phyloP scores from a whole-genome alignment of 148 eudicot genomes.

The Agrostemma githago region DNA sequence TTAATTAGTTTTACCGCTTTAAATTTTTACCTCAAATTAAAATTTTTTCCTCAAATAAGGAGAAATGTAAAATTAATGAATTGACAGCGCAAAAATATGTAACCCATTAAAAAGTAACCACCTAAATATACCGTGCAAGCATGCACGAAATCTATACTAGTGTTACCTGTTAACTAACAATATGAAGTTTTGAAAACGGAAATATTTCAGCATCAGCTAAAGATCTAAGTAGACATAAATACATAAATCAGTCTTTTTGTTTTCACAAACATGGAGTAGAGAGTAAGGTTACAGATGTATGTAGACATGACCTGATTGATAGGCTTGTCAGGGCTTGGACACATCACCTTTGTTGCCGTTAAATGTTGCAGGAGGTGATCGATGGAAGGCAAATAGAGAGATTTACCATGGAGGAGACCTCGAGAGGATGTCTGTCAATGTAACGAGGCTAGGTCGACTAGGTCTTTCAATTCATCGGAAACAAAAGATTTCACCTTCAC shows the following conservation, averaged over 20 bases:
- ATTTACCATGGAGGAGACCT: neutral
- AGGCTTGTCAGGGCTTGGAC: neutral
- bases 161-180: too few relatives aligned
- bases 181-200: too few relatives aligned
- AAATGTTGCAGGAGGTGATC: neutral
- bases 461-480: conserved; percentile 45
- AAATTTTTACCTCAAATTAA: too few relatives aligned
- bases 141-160: too few relatives aligned
- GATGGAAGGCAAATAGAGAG: neutral
- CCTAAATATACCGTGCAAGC: too few relatives aligned
- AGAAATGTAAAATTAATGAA: too few relatives aligned
- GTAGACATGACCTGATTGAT: neutral
- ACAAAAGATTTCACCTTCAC: conserved; percentile 73
- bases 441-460: conserved; percentile 46
- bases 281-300: conserved; percentile 2
- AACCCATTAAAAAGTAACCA: too few relatives aligned
- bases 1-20: too few relatives aligned
- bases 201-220: too few relatives aligned
- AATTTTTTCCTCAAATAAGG: too few relatives aligned
- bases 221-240: neutral
- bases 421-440: conserved; percentile 30
- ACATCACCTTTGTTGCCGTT: neutral
- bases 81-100: too few relatives aligned
- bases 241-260: neutral
- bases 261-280: neutral